A percentile compares a stretch with the other conserved stretches of the same genome.
Evolutionary conservation across 73 alveolate genomes (phyloP).

Genomic region (Halteria grandinella): DNA sequence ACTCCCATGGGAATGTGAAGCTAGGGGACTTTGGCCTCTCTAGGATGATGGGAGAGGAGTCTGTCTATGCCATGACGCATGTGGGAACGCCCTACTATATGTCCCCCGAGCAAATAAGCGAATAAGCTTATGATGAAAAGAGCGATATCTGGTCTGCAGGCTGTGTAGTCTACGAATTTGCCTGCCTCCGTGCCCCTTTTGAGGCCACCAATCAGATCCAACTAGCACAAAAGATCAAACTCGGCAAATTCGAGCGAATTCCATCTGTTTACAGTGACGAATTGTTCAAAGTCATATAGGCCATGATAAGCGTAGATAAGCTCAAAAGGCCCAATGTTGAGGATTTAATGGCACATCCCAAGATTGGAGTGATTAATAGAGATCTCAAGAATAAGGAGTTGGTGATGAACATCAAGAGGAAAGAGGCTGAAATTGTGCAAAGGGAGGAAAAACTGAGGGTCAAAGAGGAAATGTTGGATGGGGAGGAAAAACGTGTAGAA

Average conservation of each 20-base stretch:
- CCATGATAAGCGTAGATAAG: slow-evolving; percentile 58
- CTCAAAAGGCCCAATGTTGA: slow-evolving; percentile 62
- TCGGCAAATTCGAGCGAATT: slow-evolving; percentile 64
- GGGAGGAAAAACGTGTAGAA: slow-evolving; percentile 66
- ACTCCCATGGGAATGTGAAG: slow-evolving; percentile 75
- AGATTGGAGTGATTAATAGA: slow-evolving; percentile 32
- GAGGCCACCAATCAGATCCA: slow-evolving; percentile 67
- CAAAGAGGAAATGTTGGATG: slow-evolving; percentile 62
- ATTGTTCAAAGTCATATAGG: slow-evolving; percentile 44
- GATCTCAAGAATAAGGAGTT: slow-evolving; percentile 53
- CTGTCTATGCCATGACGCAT: slow-evolving; percentile 63
- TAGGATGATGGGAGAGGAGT: slow-evolving; percentile 70
- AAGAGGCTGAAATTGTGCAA: slow-evolving; percentile 52
- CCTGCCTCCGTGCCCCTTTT: slow-evolving; percentile 68
- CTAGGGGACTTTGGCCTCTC: slow-evolving; percentile 87
- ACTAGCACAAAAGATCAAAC: slow-evolving; percentile 68
- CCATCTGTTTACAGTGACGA: slow-evolving; percentile 55
- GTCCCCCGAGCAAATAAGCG: slow-evolving; percentile 68
- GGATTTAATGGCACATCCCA: slow-evolving; percentile 60
- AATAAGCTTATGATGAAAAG: slow-evolving; percentile 60
- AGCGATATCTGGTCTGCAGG: slow-evolving; percentile 75
- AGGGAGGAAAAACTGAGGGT: slow-evolving; percentile 54
- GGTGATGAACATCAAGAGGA: slow-evolving; percentile 32
- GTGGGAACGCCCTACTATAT: slow-evolving; percentile 78
- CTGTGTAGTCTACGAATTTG: slow-evolving; percentile 65